These are phyloP conservation scores for Phytophthora sp. DNA, from an alignment of 352 stramenopile species.

Conservation along the genomic window DNA sequence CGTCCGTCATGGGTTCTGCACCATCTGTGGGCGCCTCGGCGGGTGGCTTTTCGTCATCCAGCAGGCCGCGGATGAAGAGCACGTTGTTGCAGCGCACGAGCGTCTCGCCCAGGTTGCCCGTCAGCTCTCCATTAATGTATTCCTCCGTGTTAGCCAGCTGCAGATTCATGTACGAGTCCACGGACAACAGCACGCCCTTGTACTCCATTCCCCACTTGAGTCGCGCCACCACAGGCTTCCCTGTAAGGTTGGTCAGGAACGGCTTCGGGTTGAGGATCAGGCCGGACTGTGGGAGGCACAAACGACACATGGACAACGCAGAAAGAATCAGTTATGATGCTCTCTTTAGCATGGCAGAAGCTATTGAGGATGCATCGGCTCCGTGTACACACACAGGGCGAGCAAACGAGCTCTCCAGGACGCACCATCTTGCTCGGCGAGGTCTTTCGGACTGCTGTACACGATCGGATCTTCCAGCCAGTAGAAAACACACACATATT, in stretches of 20 bases:
- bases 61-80: conserved; percentile 94
- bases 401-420: conserved; percentile 4
- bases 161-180: conserved; percentile 99
- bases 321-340: conserved; percentile 6
- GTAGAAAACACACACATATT: conserved; percentile 10
- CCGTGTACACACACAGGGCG: neutral
- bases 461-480: conserved; percentile 30
- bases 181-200: conserved; percentile 93
- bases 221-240: conserved; percentile 96
- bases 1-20: conserved; percentile 52
- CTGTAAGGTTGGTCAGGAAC: conserved; percentile 94
- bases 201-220: conserved; percentile 99
- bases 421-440: conserved; percentile 37
- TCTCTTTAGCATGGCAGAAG: neutral
- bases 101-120: conserved; percentile 97
- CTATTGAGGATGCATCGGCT: neutral
- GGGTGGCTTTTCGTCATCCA: conserved; percentile 77
- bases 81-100: conserved; percentile 99
- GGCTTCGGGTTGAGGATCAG: conserved; percentile 96
- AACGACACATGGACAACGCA: conserved; percentile 6
- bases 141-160: conserved; percentile 97
- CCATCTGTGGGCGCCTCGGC: conserved; percentile 33
- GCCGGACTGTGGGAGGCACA: conserved; percentile 55
- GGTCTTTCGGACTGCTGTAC: conserved; percentile 32
- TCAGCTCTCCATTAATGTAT: conserved; percentile 97